These are phyloP conservation scores for Fusarium bactridioides DNA, from an alignment of 2,329 filamentous ascomycete genomes.

Conservation along the genomic window DNA sequence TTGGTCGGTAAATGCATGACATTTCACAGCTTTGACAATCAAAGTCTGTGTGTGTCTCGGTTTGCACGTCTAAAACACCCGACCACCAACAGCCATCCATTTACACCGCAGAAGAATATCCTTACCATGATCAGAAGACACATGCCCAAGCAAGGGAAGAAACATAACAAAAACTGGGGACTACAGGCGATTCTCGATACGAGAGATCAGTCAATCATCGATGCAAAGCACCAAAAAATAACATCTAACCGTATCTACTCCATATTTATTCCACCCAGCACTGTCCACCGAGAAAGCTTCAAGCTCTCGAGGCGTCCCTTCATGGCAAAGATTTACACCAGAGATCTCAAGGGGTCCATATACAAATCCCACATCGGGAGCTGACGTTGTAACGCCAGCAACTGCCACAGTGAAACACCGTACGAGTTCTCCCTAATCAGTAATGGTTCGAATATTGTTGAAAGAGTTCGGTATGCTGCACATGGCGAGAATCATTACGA, in stretches of 20 bases:
- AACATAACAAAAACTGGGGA: constrained; percentile 14
- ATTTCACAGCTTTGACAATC: background rate
- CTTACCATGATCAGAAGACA: constrained; percentile 13
- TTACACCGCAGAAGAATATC: constrained; percentile 5
- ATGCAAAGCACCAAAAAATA: background rate
- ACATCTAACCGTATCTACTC: constrained; percentile 19
- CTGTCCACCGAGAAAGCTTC: constrained; percentile 22
- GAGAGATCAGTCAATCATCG: constrained; percentile 16
- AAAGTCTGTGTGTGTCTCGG: background rate
- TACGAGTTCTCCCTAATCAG: background rate
- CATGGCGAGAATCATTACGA: background rate
- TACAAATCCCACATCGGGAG: constrained; percentile 23
- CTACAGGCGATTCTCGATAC: constrained; percentile 10
- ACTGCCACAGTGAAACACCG: constrained; percentile 7
- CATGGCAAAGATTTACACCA: constrained; percentile 34
- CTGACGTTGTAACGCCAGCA: constrained; percentile 9
- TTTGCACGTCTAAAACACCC: background rate
- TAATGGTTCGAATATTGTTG: background rate
- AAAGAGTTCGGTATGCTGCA: background rate
- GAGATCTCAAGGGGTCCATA: constrained; percentile 27
- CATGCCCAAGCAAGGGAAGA: constrained; percentile 8
- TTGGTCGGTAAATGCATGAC: constrained; percentile 20
- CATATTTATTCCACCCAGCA: constrained; percentile 24
- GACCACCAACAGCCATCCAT: constrained; percentile 6
- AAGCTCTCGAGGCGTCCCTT: constrained; percentile 13